Base-by-base conservation (phyloP, 306 rosid species). In the Benincasa hispida region DNA sequence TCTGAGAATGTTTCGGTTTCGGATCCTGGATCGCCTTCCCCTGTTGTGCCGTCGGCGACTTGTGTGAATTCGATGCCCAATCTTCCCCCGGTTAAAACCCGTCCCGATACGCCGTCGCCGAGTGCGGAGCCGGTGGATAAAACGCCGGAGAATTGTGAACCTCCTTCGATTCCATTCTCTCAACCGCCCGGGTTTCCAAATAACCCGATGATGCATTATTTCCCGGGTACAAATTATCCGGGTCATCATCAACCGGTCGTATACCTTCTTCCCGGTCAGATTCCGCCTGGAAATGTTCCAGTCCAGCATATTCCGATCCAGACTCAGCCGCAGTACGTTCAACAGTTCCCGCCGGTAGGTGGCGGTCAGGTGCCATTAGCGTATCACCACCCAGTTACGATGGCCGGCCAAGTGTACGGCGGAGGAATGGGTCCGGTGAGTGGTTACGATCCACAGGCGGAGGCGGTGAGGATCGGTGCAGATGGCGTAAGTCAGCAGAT, bases 11-110 rank as follows among this genome's bases (percentile, higher is more conserved):
- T 90, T n/a, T 88, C 96, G 1, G 76, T 45, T 48, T 89, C 98
- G 50, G 96, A 89, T 78, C 97, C 98, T 41, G 93, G 91, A 48
- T 95, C 99, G 3, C 98, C 98, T 3, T 85, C 88, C 75, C 93
- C 92, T 62, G 79, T 73, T 13, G 72, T 48, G 1, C 72, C 93
- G 0, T 87, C 94, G 2, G 87, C 77, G 0, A 84, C 87, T 0
- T 72, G 78, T 22, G 85, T 83, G 1, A 89, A 79, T 1, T 69
- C 89, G 34, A 81, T 91, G 24, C 96, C 88, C 10, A 88, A 83
- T 75, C 97, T 92, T 55, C 96, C 91, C 6, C 97, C 91, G 1
- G 96, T 94, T 11, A 91, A 87, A 82, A 94, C 94, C 51, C 87
- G 89, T 68, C 86, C 72, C 17, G 89, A 80, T 5, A 81, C 77